A percentile compares a stretch with the other conserved stretches of the same genome.
Conservation (phyloP, 2,329 filamentous ascomycete genomes). For the Myriosclerotinia duriaeana region DNA sequence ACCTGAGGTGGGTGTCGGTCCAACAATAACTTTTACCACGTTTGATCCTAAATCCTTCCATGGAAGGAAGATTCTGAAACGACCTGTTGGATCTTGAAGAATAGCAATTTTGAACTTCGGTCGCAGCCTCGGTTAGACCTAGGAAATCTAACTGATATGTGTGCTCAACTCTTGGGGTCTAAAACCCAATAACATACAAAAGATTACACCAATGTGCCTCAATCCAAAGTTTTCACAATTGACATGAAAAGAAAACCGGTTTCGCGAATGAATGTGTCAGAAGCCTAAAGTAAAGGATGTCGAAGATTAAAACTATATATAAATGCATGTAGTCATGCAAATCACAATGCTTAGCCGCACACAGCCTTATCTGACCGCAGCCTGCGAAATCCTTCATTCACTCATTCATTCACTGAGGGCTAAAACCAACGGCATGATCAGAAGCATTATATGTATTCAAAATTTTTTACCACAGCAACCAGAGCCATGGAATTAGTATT, state of each 20-base stretch:
- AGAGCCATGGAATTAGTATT: not conserved
- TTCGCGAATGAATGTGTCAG: not conserved
- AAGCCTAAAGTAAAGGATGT: not conserved
- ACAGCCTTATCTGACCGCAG: constrained; percentile 18
- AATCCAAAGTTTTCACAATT: not conserved
- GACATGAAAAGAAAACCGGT: not conserved
- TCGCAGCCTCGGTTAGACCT: not conserved
- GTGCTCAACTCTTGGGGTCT: not conserved
- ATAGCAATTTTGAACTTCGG: not conserved
- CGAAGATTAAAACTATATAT: not conserved
- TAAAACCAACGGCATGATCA: not conserved
- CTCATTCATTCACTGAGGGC: constrained; percentile 6
- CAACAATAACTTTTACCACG: not conserved
- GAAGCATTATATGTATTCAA: not conserved
- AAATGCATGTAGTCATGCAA: not conserved
- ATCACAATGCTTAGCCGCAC: constrained; percentile 12
- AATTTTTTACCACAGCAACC: not conserved
- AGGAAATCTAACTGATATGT: not conserved
- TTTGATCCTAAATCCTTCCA: not conserved
- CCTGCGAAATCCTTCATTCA: constrained; percentile 8
- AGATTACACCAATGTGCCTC: not conserved
- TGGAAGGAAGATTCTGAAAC: constrained; percentile 1
- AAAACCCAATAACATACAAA: not conserved
- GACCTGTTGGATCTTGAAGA: not conserved
- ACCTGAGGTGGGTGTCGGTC: not conserved